Conservation (phyloP, 306 rosid species). For the Dicorynia guianensis region DNA sequence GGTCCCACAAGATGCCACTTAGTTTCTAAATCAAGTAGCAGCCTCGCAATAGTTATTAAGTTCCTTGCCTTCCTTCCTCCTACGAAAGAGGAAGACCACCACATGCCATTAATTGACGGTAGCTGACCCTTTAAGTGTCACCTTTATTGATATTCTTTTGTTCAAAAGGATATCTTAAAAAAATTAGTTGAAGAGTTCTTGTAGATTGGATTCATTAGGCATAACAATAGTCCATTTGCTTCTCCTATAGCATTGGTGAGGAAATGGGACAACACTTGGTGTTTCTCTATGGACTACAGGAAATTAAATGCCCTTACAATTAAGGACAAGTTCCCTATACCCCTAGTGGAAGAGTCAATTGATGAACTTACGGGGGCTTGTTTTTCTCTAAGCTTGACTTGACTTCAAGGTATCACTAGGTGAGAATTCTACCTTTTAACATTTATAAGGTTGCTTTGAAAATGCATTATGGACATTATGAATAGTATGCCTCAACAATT, state of each 20-base stretch:
- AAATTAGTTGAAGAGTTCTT: too few relatives aligned
- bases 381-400: constrained; percentile 19
- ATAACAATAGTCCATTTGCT: background rate
- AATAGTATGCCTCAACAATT: background rate
- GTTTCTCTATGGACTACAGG: background rate
- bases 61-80: too few relatives aligned
- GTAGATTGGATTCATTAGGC: background rate
- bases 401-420: background rate
- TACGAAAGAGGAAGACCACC: too few relatives aligned
- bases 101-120: too few relatives aligned
- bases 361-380: background rate
- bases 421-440: background rate
- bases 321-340: background rate
- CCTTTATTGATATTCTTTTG: too few relatives aligned
- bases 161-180: too few relatives aligned
- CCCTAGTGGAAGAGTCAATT: background rate
- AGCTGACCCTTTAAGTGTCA: too few relatives aligned
- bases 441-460: background rate
- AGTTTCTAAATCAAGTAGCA: too few relatives aligned
- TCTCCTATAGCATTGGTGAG: background rate
- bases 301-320: background rate
- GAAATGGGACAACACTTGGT: background rate
- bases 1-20: too few relatives aligned
- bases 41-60: too few relatives aligned
- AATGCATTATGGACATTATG: background rate